These are phyloP conservation scores for Teratosphaeria gauchensis DNA, from an alignment of 2,329 filamentous ascomycete genomes.

Conservation along the genomic window DNA sequence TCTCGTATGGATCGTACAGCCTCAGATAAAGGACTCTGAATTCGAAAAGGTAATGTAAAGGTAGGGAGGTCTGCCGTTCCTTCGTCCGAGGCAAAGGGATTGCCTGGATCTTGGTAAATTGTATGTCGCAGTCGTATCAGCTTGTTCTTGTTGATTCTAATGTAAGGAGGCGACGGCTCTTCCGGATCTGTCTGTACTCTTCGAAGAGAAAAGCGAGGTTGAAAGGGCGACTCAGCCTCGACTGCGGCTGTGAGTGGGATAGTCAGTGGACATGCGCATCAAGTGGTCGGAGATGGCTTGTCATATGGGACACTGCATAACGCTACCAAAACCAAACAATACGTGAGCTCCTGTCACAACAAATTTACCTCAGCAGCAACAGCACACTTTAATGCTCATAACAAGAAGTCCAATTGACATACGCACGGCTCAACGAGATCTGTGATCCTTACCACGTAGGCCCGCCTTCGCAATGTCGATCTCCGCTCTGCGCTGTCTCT, in stretches of 20 bases:
- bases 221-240: background rate
- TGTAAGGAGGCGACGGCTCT: background rate
- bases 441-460: background rate
- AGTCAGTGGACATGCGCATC: background rate
- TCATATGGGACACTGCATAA: background rate
- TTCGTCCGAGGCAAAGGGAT: constrained; percentile 11
- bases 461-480: background rate
- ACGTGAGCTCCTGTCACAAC: background rate
- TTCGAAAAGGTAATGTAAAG: background rate
- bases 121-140: constrained; percentile 13
- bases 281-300: background rate
- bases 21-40: background rate
- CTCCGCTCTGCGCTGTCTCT: background rate
- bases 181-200: background rate
- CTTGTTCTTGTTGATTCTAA: constrained; percentile 1
- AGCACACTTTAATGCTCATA: background rate
- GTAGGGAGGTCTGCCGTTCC: background rate
- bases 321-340: background rate
- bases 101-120: constrained; percentile 18
- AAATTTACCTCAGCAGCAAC: background rate
- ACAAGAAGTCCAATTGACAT: background rate
- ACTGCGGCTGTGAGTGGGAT: background rate
- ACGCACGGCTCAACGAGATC: background rate
- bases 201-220: background rate
- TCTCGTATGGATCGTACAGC: background rate